A percentile compares a stretch with the other conserved stretches of the same genome.
These are phyloP conservation scores for Solanum piurae DNA, from an alignment of 257 asterid species.

Conservation along the genomic window DNA sequence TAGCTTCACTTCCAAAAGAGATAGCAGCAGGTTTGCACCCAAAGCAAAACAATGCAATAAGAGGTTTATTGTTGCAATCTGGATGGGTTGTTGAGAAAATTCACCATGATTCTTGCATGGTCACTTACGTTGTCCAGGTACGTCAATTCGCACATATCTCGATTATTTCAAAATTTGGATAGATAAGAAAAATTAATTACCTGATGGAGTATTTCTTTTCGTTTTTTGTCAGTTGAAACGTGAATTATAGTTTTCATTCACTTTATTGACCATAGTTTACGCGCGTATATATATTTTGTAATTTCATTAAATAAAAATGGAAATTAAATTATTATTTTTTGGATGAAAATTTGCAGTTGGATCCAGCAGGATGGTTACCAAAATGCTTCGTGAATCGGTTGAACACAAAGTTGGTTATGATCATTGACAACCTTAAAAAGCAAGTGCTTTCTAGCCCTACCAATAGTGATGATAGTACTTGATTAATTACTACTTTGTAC, in stretches of 20 bases:
- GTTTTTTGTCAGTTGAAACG: background rate
- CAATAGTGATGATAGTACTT: slow-evolving; percentile 11
- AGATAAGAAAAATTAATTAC: background rate
- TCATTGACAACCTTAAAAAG: slow-evolving; percentile 77
- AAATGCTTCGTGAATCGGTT: slow-evolving; percentile 84
- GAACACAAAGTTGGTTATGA: slow-evolving; percentile 81
- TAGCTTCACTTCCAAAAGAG: slow-evolving; percentile 90
- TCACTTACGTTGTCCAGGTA: slow-evolving; percentile 86
- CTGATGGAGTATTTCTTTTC: background rate
- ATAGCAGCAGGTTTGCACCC: slow-evolving; percentile 88
- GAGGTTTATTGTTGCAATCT: slow-evolving; percentile 72
- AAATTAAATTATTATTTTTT: background rate
- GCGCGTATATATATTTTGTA: background rate
- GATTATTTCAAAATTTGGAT: background rate
- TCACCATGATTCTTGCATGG: slow-evolving; percentile 73
- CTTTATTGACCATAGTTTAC: too few relatives aligned
- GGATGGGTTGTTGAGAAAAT: slow-evolving; percentile 98
- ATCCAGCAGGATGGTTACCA: slow-evolving; percentile 96
- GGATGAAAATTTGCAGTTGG: slow-evolving; percentile 41
- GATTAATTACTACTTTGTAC: slow-evolving; percentile 21
- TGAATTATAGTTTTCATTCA: background rate
- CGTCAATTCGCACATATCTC: background rate
- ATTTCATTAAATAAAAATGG: background rate
- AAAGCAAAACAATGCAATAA: slow-evolving; percentile 60
- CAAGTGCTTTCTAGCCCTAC: slow-evolving; percentile 74